Base-by-base conservation (phyloP, 2,329 filamentous ascomycete genomes). In the Alternaria tenuissima region DNA sequence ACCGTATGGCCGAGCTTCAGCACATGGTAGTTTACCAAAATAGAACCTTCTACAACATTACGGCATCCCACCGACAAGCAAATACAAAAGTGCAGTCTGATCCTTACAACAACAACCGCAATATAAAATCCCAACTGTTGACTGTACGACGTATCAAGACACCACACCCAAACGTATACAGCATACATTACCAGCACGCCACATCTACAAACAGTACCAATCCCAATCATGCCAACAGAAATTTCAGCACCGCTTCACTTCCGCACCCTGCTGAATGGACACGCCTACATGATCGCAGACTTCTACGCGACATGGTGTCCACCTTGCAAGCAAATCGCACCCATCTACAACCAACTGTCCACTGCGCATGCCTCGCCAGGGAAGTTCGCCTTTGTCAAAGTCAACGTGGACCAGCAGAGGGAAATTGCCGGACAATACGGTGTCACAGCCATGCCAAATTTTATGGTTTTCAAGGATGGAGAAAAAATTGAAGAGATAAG, bases 231-330 rank as follows among this genome's bases (percentile, higher is more conserved):
- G 73, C 67, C 71, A 12, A 75, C 69, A 48, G 71, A 73, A 61
- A 77, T 79, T 56, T 70, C 64, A 42, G 65, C 73, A 14, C 59
- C 70, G 5, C 63, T 76, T 5, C 75, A 79, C 61, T 72, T 78
- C 66, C 73, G 66, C 63, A 77, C 75, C 22, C 69, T 80, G 18
- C 66, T 78, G 16, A 69, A 62, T n/a, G 63, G 64, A 0, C 71
- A 76, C 61, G 75, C 71, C n/a, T 78, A 75, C 62, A 75, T 84
- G 59, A 77, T 85, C 52, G 79, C 82, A 65, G 83, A 85, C 71
- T 84, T 84, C 77, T 83, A 81, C 71, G 83, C 83, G 14, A 82
- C 81, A 64, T 87, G 85, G 84, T 87, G 85, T 69, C 84, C 84
- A 2, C 85, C 85, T 16, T 87, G 85, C 79, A 85, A 85, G 70